Base-by-base conservation (phyloP, 345 rosid genomes). In the Eucalyptus camaldulensis region DNA sequence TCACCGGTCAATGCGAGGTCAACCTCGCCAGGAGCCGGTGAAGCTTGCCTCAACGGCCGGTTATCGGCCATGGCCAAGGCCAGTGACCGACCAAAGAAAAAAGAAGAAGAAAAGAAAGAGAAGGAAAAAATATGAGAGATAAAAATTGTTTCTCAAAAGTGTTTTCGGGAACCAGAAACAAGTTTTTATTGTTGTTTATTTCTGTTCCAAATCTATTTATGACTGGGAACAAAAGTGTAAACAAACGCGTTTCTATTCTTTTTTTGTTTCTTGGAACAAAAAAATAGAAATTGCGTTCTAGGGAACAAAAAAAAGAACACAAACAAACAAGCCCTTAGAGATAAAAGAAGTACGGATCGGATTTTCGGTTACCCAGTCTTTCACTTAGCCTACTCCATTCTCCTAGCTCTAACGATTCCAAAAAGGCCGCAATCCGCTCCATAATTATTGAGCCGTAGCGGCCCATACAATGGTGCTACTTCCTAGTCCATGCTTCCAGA, bases 21-120 rank as follows among this genome's bases (percentile, higher is more conserved):
- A 0, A 1, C 49, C 13, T 11, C 5, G 5, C 5, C 2, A 0
- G 5, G 13, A 5, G 5, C 2, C 1, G 1, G 13, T 0, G 5
- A 11, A 13, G 1, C 49, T 10, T 47, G 37, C 37, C 37, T 33
- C 37, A 33, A 33, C 37, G 37, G 3, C 3, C 37, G 49, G 4
- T 47, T 0, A 4, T 1, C 45, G 9, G 47, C 47, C 10, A 45
- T 45, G 47, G 47, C 10, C 10, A 10, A 44, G 45, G 45, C 45
- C 1, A 8, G 9, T 10, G 9, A 44, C 45, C 9, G 1, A 0
- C 6, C 50, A 49, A 49, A 4, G 2, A 13, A 13, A 49, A 49
- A 49, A 12, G 6, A 12, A 49, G 15, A 49, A 44, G 10, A 49
- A 13, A 5, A 49, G 2, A 49, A 2, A 13, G 0, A 2, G 1